Evolutionary conservation across 176 grass and related monocot genomes (phyloP).

Genomic region (Paspalum notatum): DNA sequence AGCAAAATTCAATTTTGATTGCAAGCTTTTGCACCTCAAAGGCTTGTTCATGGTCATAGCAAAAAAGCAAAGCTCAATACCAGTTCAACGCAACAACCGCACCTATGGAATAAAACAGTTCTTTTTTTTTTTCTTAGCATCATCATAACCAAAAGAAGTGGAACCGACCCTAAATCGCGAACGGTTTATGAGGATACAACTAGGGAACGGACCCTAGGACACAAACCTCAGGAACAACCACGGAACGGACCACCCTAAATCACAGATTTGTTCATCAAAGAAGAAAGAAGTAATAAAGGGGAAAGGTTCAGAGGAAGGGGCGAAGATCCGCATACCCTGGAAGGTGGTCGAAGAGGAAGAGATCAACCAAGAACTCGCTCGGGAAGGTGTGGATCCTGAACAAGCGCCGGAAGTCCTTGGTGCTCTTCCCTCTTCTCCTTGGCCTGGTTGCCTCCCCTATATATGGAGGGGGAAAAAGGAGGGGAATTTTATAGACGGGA

Average conservation of each 20-base stretch:
- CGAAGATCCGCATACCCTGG: background rate
- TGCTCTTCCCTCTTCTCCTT: constrained; percentile 32
- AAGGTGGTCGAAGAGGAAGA: constrained; percentile 59
- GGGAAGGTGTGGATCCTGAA: constrained; percentile 37
- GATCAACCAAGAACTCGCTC: constrained; percentile 53
- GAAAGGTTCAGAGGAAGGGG: background rate
- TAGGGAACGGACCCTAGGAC: too few species aligned
- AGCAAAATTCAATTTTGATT: background rate
- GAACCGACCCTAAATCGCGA: too few species aligned
- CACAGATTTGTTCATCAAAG: background rate
- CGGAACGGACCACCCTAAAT: background rate
- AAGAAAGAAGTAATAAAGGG: background rate
- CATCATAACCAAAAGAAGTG: background rate
- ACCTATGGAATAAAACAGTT: background rate
- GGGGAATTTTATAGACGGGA: constrained; percentile 57
- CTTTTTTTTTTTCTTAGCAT: background rate
- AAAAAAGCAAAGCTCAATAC: background rate
- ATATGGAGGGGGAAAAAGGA: background rate
- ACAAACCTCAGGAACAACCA: background rate
- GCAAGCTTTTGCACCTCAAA: background rate
- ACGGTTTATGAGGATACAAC: too few species aligned
- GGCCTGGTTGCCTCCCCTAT: constrained; percentile 41
- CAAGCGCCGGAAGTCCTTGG: constrained; percentile 41
- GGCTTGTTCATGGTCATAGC: too few species aligned
- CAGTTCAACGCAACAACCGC: background rate